These are phyloP conservation scores for Rubia occidens DNA, from an alignment of 305 asterid species.

Conservation along the genomic window DNA sequence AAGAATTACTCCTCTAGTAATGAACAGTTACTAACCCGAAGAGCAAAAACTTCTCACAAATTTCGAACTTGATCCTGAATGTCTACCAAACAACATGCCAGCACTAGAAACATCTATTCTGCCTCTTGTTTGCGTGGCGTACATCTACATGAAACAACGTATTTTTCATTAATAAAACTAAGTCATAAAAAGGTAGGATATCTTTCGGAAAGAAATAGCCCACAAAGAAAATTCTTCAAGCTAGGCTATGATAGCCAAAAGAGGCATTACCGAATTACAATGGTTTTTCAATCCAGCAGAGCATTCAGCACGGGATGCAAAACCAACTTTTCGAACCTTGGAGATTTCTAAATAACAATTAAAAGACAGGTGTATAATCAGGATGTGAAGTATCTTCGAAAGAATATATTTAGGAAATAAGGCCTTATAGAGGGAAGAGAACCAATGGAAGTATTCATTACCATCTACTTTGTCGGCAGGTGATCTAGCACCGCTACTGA, in stretches of 20 bases:
- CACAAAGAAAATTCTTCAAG: not conserved
- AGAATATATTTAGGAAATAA: not conserved
- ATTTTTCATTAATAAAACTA: not conserved
- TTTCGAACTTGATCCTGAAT: constrained; percentile 35
- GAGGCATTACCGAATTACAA: constrained; percentile 29
- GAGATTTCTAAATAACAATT: constrained; percentile 33
- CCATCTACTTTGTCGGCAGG: constrained; percentile 46
- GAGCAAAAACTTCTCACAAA: constrained; percentile 49
- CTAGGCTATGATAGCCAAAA: constrained; percentile 24
- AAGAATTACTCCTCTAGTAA: not conserved
- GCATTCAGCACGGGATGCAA: constrained; percentile 28
- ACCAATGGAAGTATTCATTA: constrained; percentile 15
- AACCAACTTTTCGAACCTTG: constrained; percentile 29
- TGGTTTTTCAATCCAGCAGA: constrained; percentile 23
- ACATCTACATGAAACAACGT: constrained; percentile 32
- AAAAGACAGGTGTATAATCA: constrained; percentile 1
- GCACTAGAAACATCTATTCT: constrained; percentile 27
- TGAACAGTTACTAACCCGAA: constrained; percentile 37
- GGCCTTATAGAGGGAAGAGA: not conserved
- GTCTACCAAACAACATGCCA: constrained; percentile 39
- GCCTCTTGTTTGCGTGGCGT: constrained; percentile 31
- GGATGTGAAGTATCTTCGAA: not conserved
- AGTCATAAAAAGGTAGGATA: not conserved
- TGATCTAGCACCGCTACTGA: constrained; percentile 42
- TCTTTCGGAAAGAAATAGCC: not conserved